These are phyloP conservation scores for Tagetes patula DNA, from an alignment of 129 eudicot genomes.

Conservation along the genomic window DNA sequence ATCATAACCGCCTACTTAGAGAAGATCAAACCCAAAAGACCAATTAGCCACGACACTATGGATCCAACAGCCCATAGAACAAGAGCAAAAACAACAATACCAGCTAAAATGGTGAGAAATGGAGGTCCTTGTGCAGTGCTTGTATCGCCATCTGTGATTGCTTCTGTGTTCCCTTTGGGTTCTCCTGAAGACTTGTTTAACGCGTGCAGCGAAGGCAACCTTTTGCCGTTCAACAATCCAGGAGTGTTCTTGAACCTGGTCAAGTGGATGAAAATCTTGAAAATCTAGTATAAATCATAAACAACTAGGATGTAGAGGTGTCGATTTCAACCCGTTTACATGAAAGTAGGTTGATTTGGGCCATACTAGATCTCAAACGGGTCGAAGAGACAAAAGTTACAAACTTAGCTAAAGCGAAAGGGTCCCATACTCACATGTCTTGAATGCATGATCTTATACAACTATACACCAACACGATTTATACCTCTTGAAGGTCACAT, in stretches of 20 bases:
- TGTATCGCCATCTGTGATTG: conserved; percentile 22
- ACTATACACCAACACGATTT: neutral
- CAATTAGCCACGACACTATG: conserved; percentile 58
- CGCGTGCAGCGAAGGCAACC: conserved; percentile 32
- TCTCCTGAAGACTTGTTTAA: conserved; percentile 45
- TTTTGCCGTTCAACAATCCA: conserved; percentile 25
- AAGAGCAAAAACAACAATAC: conserved; percentile 45
- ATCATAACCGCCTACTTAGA: conserved; percentile 37
- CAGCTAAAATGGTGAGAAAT: conserved; percentile 74
- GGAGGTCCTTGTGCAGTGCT: conserved; percentile 60
- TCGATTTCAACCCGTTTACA: neutral
- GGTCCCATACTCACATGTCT: no score
- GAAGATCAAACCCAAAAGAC: conserved; percentile 47
- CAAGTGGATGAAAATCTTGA: neutral
- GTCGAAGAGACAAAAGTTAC: neutral
- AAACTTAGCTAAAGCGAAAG: neutral
- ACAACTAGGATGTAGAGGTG: neutral
- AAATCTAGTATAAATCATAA: neutral
- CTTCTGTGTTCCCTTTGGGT: conserved; percentile 29
- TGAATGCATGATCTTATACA: neutral
- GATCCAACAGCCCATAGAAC: conserved; percentile 59
- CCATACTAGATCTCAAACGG: neutral
- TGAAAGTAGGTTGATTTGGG: neutral
- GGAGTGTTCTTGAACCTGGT: conserved; percentile 47
- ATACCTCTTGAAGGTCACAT: neutral